A percentile compares a stretch with the other conserved stretches of the same genome.
These are phyloP conservation scores for Pseudopediastrum boryanum DNA, from an alignment of 139 green algal species.

Conservation along the genomic window DNA sequence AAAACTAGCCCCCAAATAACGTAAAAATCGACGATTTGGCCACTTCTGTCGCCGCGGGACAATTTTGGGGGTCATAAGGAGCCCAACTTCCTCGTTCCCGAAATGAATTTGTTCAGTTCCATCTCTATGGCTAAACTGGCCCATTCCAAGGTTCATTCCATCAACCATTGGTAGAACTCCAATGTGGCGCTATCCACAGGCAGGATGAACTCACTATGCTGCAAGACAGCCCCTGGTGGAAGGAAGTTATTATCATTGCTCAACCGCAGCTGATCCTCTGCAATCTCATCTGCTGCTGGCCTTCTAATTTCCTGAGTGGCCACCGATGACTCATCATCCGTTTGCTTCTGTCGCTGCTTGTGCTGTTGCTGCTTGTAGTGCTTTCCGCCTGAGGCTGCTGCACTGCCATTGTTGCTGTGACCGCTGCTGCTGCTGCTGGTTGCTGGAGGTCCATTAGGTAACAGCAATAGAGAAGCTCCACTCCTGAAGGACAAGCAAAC, in stretches of 20 bases:
- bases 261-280: constrained; percentile 4
- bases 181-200: constrained; percentile 55
- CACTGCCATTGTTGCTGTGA: not conserved
- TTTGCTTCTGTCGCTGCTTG: too few species aligned
- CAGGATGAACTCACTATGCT: constrained; percentile 72
- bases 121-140: too few species aligned
- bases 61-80: too few species aligned
- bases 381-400: not conserved
- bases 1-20: too few species aligned
- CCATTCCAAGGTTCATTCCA: too few species aligned
- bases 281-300: not conserved
- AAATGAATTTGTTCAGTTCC: too few species aligned
- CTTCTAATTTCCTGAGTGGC: too few species aligned
- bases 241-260: constrained; percentile 43
- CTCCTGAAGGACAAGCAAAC: constrained; percentile 12
- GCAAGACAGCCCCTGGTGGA: constrained; percentile 54
- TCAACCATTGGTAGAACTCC: constrained; percentile 42
- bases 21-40: too few species aligned
- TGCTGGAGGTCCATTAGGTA: constrained; percentile 27
- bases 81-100: too few species aligned
- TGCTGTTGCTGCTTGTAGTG: constrained; percentile 20
- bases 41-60: too few species aligned
- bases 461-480: constrained; percentile 64
- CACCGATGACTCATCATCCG: too few species aligned
- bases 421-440: not conserved